Evolutionary conservation across 106 monocot genomes (phyloP), one percentile per base, ranked within the genome.

Genomic region (Agapanthus africanus): DNA sequence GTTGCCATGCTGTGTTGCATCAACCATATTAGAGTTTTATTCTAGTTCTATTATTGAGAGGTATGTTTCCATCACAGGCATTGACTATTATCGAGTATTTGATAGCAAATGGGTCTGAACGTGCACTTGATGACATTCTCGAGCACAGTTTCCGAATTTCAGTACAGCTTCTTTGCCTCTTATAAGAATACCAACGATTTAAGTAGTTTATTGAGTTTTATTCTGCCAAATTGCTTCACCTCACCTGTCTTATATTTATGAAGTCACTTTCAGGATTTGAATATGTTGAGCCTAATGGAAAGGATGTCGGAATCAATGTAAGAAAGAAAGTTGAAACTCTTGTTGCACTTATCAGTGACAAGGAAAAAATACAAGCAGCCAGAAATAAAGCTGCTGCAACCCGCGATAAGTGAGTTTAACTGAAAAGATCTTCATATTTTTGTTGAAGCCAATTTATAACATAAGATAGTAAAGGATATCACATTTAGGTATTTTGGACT

Each of bases 261-360:
- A 81, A 99, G 99, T 83, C 81, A 49, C 77, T 90, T 70, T 85
- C 90, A 81, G 79, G 77, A 56, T 99, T 87, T 85, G 85, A 93
- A 68, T 85, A 83, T 78, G 83, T 90, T 73, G 99, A 99, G 37
- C 93, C 90, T 54, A 93, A 87, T 83, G 92, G 92, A 59, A 99
- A 99, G 71, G 99, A 99, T 78, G 73, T 78, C 32, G 99, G 99
- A 21, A 78, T 99, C 69, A 90, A 92, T 69, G 93, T 99, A 28
- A 85, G 99, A 69, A 99, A 90, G 77, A 93, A 99, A 71, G 84
- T 74, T 6, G 99, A 99, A 78, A 87, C 87, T 34, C 77, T 99
- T 64, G 75, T 87, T 59, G 71, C 70, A 47, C 84, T 87, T 65
- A 40, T 93, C 32, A 78, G 72, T 81, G 85, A 99, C 42, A 90